A percentile compares a stretch with the other conserved stretches of the same genome.
These are phyloP conservation scores for Zygnema cylindricum DNA, from an alignment of 139 green algal genomes.

Conservation along the genomic window DNA sequence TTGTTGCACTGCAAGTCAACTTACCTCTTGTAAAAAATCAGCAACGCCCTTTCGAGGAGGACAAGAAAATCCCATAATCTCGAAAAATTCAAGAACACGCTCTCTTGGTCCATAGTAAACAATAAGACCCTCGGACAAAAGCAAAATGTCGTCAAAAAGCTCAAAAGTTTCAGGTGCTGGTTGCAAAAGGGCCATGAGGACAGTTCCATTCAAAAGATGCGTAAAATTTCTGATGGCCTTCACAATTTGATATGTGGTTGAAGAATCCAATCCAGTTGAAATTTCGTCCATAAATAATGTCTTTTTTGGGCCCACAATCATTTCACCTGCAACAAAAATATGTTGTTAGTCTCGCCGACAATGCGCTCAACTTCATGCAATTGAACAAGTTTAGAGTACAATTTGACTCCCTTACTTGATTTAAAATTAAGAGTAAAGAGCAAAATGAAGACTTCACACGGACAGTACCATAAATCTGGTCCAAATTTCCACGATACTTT, in stretches of 20 bases:
- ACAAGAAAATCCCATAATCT: constrained; percentile 67
- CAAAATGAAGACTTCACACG: neutral
- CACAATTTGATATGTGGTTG: constrained; percentile 47
- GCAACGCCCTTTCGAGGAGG: constrained; percentile 69
- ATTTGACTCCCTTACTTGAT: neutral
- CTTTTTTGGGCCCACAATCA: constrained; percentile 67
- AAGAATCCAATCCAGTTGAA: constrained; percentile 47
- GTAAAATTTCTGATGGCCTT: constrained; percentile 6
- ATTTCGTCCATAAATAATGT: constrained; percentile 52
- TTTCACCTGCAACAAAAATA: constrained; percentile 62
- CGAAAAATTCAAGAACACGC: constrained; percentile 76
- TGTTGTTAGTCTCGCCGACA: neutral
- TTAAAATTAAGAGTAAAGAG: neutral
- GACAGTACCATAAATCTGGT: neutral
- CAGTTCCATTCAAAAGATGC: constrained; percentile 20
- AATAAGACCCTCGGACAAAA: constrained; percentile 62
- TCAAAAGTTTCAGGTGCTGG: constrained; percentile 76
- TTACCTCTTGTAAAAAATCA: constrained; percentile 84
- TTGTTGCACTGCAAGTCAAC: neutral
- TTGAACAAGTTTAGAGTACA: neutral
- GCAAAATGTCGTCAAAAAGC: constrained; percentile 79
- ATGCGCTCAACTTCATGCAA: neutral
- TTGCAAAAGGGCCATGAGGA: constrained; percentile 83
- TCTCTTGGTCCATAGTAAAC: constrained; percentile 38
- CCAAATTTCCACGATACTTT: neutral